These are phyloP conservation scores for Bruguiera hainesii DNA, from an alignment of 441 rosid genomes.

Conservation along the genomic window DNA sequence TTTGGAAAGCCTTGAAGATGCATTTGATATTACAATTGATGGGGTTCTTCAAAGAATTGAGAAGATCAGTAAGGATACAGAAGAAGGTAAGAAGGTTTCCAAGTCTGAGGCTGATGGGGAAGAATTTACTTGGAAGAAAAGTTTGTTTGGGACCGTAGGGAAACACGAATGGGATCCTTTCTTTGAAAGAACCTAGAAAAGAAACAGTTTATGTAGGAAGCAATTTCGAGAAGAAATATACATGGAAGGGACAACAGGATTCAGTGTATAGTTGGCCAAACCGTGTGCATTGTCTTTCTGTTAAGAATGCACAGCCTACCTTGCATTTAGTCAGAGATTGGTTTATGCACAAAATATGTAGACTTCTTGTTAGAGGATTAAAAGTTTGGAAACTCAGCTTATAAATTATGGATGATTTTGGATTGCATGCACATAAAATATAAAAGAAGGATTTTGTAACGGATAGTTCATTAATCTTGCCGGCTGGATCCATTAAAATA, in stretches of 20 bases:
- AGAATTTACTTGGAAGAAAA: slow-evolving; percentile 57
- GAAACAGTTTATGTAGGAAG: neutral
- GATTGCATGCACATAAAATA: too few species aligned
- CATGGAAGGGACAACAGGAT: neutral
- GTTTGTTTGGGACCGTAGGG: slow-evolving; percentile 44
- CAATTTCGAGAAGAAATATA: neutral
- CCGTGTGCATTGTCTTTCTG: too few species aligned
- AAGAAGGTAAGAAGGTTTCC: slow-evolving; percentile 31
- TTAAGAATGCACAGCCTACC: too few species aligned
- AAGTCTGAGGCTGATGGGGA: slow-evolving; percentile 37
- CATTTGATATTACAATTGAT: slow-evolving; percentile 63
- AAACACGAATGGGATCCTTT: slow-evolving; percentile 63
- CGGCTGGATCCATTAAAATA: too few species aligned
- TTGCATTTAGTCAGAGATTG: too few species aligned
- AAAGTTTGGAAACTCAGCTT: too few species aligned
- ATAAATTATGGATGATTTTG: too few species aligned
- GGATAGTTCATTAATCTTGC: too few species aligned
- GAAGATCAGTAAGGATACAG: slow-evolving; percentile 34
- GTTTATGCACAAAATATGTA: too few species aligned
- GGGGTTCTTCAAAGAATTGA: slow-evolving; percentile 59
- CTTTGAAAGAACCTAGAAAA: slow-evolving; percentile 23
- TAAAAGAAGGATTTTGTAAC: too few species aligned
- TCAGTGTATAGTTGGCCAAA: too few species aligned
- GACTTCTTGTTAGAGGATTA: too few species aligned
- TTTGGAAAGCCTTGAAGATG: slow-evolving; percentile 58